Evolutionary conservation across 371 early-diverging fungal species (phyloP), one percentile per base, ranked within the genome.

Genomic region (Actinomortierella ambigua): DNA sequence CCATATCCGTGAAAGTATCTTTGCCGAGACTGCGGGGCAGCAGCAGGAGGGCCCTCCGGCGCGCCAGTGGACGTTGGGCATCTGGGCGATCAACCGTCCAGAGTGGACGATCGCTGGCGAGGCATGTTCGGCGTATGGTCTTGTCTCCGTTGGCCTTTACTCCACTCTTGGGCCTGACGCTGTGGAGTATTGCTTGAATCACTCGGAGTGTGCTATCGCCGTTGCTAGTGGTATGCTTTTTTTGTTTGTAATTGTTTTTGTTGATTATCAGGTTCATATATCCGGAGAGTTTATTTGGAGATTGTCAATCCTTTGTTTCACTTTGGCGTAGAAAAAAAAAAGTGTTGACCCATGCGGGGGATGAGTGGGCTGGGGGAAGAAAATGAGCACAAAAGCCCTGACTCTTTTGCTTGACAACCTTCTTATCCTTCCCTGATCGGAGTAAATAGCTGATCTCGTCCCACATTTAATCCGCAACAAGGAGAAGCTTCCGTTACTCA

Each of bases 101-200:
- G 99, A 99, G 68, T 99, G 99, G 99, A 77, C 89, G 23, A 83
- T 95, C 24, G 70, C 90, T 18, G 96, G 93, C 53, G 75, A 84
- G 48, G 90, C 84, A 3, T 68, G 71, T 20, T 82, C 79, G 23
- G 68, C 76, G 18, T 86, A 85, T 51, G 80, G 81, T 55, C 67
- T 86, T n/a, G 78, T 84, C 23, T 83, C 93, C 13, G 95, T 97
- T 7, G 97, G 98, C 3, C 82, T 99, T 40, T 98, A 99, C 77
- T 96, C 98, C 70, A 98, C 98, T 4, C 86, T 98, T 22, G 98
- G 98, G 17, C 83, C 85, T 9, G 91, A 89, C 14, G 86, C 90
- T 0, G 84, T 93, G 14, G 80, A 81, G 58, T 85, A 82, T 55
- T 87, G 91, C 52, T 76, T 88, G n/a, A 82, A 83, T 43, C 92